Conservation (phyloP, 2,329 filamentous ascomycete species). For the Colletotrichum magnum region DNA sequence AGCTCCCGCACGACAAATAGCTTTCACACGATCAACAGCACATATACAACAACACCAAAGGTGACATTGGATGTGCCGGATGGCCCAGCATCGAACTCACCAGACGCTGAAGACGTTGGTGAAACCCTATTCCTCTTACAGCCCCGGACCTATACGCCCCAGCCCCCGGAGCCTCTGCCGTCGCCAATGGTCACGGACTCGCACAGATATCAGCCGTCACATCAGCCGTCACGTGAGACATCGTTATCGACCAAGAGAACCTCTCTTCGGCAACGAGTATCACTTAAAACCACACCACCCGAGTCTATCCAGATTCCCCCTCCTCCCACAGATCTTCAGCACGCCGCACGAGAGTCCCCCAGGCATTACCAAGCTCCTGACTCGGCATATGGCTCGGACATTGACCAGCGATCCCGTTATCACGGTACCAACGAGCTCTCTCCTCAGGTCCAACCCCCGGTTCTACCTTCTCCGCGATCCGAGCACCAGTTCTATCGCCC, state of each 20-base stretch:
- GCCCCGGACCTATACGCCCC: constrained; percentile 70
- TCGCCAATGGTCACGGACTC: constrained; percentile 59
- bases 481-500: constrained; percentile 73
- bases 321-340: constrained; percentile 51
- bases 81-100: constrained; percentile 13
- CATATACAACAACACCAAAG: constrained; percentile 27
- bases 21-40: constrained; percentile 24
- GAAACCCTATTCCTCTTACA: constrained; percentile 65
- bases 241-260: constrained; percentile 51
- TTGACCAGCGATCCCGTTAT: constrained; percentile 51
- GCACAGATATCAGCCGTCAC: constrained; percentile 32
- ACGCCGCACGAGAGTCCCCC: constrained; percentile 43
- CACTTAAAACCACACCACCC: constrained; percentile 66
- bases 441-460: constrained; percentile 54
- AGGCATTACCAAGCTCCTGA: constrained; percentile 51
- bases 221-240: constrained; percentile 41
- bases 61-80: constrained; percentile 36
- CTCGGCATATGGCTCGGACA: constrained; percentile 64
- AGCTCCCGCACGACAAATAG: constrained; percentile 19
- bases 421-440: constrained; percentile 51
- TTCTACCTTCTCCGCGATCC: constrained; percentile 64
- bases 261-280: constrained; percentile 68
- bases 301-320: constrained; percentile 69
- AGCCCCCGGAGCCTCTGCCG: constrained; percentile 61
- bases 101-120: constrained; percentile 24